Evolutionary conservation across 2,329 filamentous ascomycete genomes (phyloP).

Genomic region (Hypocrella siamensis): DNA sequence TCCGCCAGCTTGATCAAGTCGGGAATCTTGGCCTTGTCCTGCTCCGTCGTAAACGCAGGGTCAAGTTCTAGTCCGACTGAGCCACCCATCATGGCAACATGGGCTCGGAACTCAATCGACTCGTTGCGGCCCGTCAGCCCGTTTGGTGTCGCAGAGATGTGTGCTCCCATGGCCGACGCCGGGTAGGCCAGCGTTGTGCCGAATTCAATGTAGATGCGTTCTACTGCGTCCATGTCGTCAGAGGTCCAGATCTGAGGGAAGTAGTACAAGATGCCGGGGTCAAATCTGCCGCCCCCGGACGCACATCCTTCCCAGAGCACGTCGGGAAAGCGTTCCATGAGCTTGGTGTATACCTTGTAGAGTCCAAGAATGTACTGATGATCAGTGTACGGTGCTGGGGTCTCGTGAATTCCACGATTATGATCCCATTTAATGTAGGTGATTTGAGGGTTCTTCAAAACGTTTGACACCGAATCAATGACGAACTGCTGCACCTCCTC

Average conservation of each 20-base stretch:
- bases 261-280: slow-evolving; percentile 46
- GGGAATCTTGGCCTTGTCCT: slow-evolving; percentile 38
- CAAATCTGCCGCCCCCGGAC: slow-evolving; percentile 48
- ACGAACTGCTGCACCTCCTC: slow-evolving; percentile 48
- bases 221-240: slow-evolving; percentile 47
- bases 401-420: slow-evolving; percentile 49
- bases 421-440: slow-evolving; percentile 55
- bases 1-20: slow-evolving; percentile 36
- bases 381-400: slow-evolving; percentile 32
- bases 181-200: slow-evolving; percentile 50
- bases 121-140: slow-evolving; percentile 37
- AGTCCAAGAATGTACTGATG: slow-evolving; percentile 49
- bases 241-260: slow-evolving; percentile 53
- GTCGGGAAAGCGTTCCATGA: slow-evolving; percentile 43
- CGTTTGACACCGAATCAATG: slow-evolving; percentile 35
- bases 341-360: slow-evolving; percentile 43
- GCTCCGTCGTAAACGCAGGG: slow-evolving; percentile 30
- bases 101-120: slow-evolving; percentile 43
- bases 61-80: slow-evolving; percentile 51
- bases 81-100: slow-evolving; percentile 54
- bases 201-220: slow-evolving; percentile 46
- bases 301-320: slow-evolving; percentile 53
- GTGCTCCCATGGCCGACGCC: slow-evolving; percentile 47
- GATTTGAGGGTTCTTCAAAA: slow-evolving; percentile 38
- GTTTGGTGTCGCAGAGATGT: slow-evolving; percentile 46